These are phyloP conservation scores for Termitomyces titanicus DNA, from an alignment of 768 basidiomycete genomes.

Conservation along the genomic window DNA sequence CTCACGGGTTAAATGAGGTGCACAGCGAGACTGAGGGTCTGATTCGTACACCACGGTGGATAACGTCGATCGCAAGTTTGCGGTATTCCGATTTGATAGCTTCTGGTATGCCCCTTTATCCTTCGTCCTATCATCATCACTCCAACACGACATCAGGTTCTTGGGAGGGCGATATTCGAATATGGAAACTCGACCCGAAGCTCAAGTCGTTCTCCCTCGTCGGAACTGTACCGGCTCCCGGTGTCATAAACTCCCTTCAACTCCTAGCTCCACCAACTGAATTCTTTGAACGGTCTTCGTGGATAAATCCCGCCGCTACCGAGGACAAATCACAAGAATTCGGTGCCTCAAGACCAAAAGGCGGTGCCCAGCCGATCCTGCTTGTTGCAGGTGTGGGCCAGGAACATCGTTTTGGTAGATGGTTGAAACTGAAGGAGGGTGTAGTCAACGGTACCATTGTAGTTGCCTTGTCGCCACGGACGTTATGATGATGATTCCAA, in stretches of 20 bases:
- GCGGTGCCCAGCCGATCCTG: constrained; percentile 35
- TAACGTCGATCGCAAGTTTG: constrained; percentile 78
- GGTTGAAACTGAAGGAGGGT: constrained; percentile 76
- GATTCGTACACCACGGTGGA: constrained; percentile 83
- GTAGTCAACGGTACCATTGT: constrained; percentile 72
- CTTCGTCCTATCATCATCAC: neutral
- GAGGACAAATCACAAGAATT: neutral
- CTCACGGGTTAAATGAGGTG: constrained; percentile 80
- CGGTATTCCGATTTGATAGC: constrained; percentile 90
- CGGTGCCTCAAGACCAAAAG: constrained; percentile 13
- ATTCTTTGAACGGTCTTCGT: constrained; percentile 35
- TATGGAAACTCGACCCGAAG: constrained; percentile 87
- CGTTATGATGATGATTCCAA: constrained; percentile 16
- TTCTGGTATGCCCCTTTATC: constrained; percentile 53
- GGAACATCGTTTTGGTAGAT: constrained; percentile 88
- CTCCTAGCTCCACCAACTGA: constrained; percentile 55
- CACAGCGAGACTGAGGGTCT: constrained; percentile 71
- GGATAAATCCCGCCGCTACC: constrained; percentile 21
- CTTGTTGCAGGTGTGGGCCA: constrained; percentile 82
- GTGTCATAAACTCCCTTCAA: constrained; percentile 90
- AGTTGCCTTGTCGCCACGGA: constrained; percentile 49
- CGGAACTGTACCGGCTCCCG: constrained; percentile 62
- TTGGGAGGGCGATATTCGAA: constrained; percentile 84
- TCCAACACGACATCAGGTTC: constrained; percentile 55
- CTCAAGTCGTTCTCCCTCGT: constrained; percentile 72